Base-by-base conservation (phyloP, 139 green algal genomes). In the Coccomyxa sp. region DNA sequence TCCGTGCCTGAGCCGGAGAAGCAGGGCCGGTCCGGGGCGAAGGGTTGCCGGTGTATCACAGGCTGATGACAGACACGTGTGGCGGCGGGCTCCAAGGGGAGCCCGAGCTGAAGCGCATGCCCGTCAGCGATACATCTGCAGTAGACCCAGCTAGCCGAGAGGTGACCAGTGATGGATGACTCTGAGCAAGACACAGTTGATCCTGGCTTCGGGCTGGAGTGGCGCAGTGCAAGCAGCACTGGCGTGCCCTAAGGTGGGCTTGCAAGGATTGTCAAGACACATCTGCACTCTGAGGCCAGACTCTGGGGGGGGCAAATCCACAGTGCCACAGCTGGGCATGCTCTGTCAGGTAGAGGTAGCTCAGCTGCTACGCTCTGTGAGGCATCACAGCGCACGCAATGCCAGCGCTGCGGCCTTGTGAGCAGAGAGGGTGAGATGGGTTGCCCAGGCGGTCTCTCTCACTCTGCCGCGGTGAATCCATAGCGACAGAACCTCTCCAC, bases 101-200 rank as follows among this genome's bases (percentile, higher is more conserved):
- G 68, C 89, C 89, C 1, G 88, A 93, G 68, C 87, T 87, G 6
- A 79, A 86, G 16, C 54, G 81, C 40, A 90, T 93, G 89, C 89
- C 89, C 8, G 33, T 72, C 24, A 80, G 83, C 7, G 89, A 93
- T 33, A 77, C 81, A 38, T 88, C 81, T 35, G 81, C 78, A 22
- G 18, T 18, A 3, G 50, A 64, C 18, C 50, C n/a, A n/a, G n/a
- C n/a, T n/a, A n/a, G n/a, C n/a, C n/a, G n/a, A n/a, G n/a, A n/a
- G n/a, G n/a, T n/a, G n/a, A n/a, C n/a, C n/a, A n/a, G n/a, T n/a
- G n/a, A 64, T 7, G 50, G 18, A 64, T 64, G 50, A 64, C 18
- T 3, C 1, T 22, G 27, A 22, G 50, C 22, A 6, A 64, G 18
- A 7, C 27, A 64, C 50, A 12, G 50, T 22, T 31, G 5, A 1